Conservation (phyloP, 1,284 basidiomycete genomes). For the Fomitopsis palustris region DNA sequence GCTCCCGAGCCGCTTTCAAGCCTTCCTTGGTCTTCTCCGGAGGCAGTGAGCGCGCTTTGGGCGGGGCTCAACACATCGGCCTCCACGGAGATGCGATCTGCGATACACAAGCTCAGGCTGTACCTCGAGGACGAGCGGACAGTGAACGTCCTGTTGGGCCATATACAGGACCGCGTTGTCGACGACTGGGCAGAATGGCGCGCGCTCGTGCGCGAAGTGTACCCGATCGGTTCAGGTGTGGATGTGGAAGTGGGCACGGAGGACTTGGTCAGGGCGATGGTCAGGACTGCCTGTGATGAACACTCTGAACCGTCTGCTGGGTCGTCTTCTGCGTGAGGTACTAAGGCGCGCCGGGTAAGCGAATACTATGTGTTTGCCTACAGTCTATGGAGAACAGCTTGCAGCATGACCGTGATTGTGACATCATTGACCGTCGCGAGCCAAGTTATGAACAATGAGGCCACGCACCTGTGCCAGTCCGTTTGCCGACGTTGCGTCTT, state of each 20-base stretch:
- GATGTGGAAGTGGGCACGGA: constrained; percentile 33
- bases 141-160: constrained; percentile 71
- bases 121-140: constrained; percentile 82
- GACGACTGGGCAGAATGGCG: constrained; percentile 73
- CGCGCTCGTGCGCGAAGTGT: constrained; percentile 39
- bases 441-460: too few species aligned
- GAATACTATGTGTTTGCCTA: too few species aligned
- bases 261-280: constrained; percentile 32
- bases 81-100: constrained; percentile 53
- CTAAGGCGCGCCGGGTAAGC: background rate
- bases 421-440: too few species aligned
- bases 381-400: too few species aligned
- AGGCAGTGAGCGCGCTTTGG: constrained; percentile 48
- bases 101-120: constrained; percentile 53
- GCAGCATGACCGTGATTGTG: too few species aligned
- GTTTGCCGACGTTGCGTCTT: too few species aligned
- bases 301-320: constrained; percentile 2
- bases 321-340: background rate
- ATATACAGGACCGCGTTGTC: constrained; percentile 71
- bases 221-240: constrained; percentile 30
- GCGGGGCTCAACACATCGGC: constrained; percentile 49
- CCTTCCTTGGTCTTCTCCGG: constrained; percentile 43
- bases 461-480: too few species aligned
- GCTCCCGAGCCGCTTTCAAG: background rate
- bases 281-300: constrained; percentile 29